phyloP scores from a whole-genome alignment of 257 asterid species.

The Plantago elongata region DNA sequence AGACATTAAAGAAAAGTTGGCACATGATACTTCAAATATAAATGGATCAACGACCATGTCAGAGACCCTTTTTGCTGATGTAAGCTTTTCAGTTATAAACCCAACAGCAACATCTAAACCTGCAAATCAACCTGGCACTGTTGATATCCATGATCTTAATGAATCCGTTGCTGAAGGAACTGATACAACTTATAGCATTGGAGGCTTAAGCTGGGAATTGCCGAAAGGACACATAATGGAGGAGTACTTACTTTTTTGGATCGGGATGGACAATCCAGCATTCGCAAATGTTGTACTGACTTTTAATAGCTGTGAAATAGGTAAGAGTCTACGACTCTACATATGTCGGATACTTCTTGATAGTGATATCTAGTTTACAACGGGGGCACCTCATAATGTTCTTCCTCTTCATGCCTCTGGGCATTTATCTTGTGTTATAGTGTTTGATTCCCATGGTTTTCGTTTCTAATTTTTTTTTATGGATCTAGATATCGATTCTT shows the following conservation, averaged over 20 bases:
- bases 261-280: constrained; percentile 72
- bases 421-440: neutral
- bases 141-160: constrained; percentile 24
- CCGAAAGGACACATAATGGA: constrained; percentile 65
- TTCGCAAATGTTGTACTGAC: constrained; percentile 67
- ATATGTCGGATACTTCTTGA: constrained; percentile 1
- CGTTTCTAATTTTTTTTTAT: neutral
- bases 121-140: constrained; percentile 23
- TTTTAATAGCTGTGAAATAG: constrained; percentile 75
- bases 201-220: constrained; percentile 82
- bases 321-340: constrained; percentile 34
- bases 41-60: constrained; percentile 28
- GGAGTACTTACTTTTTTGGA: constrained; percentile 75
- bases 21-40: constrained; percentile 21
- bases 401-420: neutral
- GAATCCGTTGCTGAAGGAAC: constrained; percentile 30
- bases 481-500: neutral
- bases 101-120: constrained; percentile 37
- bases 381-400: neutral
- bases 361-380: constrained; percentile 2
- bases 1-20: constrained; percentile 40
- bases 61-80: constrained; percentile 53
- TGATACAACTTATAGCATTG: constrained; percentile 34
- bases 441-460: constrained; percentile 2
- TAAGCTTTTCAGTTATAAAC: constrained; percentile 42